phyloP scores from a whole-genome alignment of 768 basidiomycete species.

The Zangia roseola region DNA sequence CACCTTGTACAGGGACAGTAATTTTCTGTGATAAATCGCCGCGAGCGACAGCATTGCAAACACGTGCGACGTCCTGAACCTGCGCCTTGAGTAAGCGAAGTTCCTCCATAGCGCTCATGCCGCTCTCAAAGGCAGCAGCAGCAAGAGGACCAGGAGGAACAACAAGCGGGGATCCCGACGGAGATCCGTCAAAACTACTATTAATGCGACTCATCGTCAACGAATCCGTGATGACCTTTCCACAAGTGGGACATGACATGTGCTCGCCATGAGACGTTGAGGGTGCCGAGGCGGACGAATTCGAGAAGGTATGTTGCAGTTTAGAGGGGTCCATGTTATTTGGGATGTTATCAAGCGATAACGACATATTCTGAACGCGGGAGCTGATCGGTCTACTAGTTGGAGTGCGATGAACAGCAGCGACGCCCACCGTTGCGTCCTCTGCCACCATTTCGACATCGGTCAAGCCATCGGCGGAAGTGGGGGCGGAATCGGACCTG shows the following conservation, averaged over 20 bases:
- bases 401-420: slow-evolving; percentile 22
- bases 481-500: slow-evolving; percentile 22
- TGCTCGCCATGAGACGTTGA: slow-evolving; percentile 41
- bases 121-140: slow-evolving; percentile 54
- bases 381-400: slow-evolving; percentile 25
- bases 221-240: slow-evolving; percentile 47
- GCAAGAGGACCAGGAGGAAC: slow-evolving; percentile 56
- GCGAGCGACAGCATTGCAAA: slow-evolving; percentile 76
- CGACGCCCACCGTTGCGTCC: slow-evolving; percentile 26
- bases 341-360: slow-evolving; percentile 52
- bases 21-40: slow-evolving; percentile 80
- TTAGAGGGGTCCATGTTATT: slow-evolving; percentile 37
- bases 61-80: slow-evolving; percentile 77
- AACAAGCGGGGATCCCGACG: slow-evolving; percentile 40
- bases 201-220: slow-evolving; percentile 35
- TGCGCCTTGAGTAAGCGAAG: slow-evolving; percentile 78
- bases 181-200: slow-evolving; percentile 24
- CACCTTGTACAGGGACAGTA: slow-evolving; percentile 73
- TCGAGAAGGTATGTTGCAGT: slow-evolving; percentile 31
- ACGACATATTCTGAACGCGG: slow-evolving; percentile 42
- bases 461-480: slow-evolving; percentile 4
- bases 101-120: slow-evolving; percentile 73
- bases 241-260: slow-evolving; percentile 55
- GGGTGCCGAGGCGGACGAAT: slow-evolving; percentile 42
- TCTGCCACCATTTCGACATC: slow-evolving; percentile 32